Evolutionary conservation across 306 rosid species (phyloP).

Genomic region (Castanospermum australe): DNA sequence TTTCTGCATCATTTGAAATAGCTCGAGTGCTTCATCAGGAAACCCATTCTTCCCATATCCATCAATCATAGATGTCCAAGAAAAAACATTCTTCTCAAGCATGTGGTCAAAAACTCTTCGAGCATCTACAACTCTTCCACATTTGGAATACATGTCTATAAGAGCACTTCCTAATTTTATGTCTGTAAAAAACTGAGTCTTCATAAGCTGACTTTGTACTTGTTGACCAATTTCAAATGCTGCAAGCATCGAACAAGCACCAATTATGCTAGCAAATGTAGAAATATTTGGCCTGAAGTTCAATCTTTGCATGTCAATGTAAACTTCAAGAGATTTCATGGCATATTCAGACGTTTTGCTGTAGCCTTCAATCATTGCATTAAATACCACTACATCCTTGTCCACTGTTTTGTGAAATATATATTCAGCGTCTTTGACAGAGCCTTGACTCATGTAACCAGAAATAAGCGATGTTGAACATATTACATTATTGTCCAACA

Average conservation of each 20-base stretch:
- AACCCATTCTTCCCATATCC: constrained; percentile 89
- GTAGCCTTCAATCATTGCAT: constrained; percentile 96
- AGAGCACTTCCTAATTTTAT: constrained; percentile 83
- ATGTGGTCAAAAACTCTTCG: constrained; percentile 65
- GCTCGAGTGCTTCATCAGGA: constrained; percentile 68
- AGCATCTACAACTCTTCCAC: constrained; percentile 72
- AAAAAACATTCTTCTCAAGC: constrained; percentile 71
- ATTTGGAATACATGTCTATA: constrained; percentile 82
- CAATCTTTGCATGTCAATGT: constrained; percentile 67
- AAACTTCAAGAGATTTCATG: constrained; percentile 64
- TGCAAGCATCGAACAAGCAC: constrained; percentile 77
- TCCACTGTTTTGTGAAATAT: constrained; percentile 57
- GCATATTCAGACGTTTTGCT: constrained; percentile 68
- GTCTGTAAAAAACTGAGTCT: constrained; percentile 50
- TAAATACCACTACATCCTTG: constrained; percentile 78
- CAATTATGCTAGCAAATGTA: constrained; percentile 83
- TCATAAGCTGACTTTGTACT: constrained; percentile 73
- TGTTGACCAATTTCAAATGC: constrained; percentile 73
- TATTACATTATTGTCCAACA: constrained; percentile 61
- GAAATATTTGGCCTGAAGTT: constrained; percentile 75
- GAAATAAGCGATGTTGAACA: constrained; percentile 85
- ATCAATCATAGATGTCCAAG: constrained; percentile 97
- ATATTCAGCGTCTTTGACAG: constrained; percentile 61
- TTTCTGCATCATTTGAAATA: constrained; percentile 57
- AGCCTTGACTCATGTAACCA: constrained; percentile 82